Percentiles rank a stretch among this genome's conserved stretches.
These are phyloP conservation scores for Epichloe glyceriae DNA, from an alignment of 2,329 filamentous ascomycete species.

Conservation along the genomic window DNA sequence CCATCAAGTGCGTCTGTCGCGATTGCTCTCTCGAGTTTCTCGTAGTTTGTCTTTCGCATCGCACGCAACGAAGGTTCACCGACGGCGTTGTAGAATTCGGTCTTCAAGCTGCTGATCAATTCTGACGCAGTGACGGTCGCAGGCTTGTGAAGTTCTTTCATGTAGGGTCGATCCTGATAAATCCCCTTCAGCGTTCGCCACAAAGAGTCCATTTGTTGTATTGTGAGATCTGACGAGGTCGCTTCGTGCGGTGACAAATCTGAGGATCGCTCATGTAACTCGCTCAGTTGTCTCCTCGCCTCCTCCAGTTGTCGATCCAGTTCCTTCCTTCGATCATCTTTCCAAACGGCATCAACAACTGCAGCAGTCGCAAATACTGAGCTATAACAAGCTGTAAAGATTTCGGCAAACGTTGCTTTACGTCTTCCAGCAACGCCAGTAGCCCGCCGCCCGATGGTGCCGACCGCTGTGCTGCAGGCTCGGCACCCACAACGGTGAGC, in stretches of 20 bases:
- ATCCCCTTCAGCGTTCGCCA: slow-evolving; percentile 20
- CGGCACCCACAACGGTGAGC: slow-evolving; percentile 51
- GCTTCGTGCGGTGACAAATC: slow-evolving; percentile 5
- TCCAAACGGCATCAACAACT: slow-evolving; percentile 46
- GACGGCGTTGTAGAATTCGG: slow-evolving; percentile 17
- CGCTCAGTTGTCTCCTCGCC: slow-evolving; percentile 33
- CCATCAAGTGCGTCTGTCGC: slow-evolving; percentile 16
- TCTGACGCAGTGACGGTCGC: slow-evolving; percentile 15
- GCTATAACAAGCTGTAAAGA: slow-evolving; percentile 56
- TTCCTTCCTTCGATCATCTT: slow-evolving; percentile 43
- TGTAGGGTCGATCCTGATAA: slow-evolving; percentile 19
- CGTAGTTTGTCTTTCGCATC: slow-evolving; percentile 16
- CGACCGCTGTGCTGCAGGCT: slow-evolving; percentile 40
- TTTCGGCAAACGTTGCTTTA: slow-evolving; percentile 35
- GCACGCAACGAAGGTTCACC: slow-evolving; percentile 10
- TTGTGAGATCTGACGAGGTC: slow-evolving; percentile 9
- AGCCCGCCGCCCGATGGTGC: slow-evolving; percentile 34
- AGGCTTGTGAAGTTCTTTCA: slow-evolving; percentile 23
- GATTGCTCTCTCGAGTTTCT: slow-evolving; percentile 17
- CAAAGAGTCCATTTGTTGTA: slow-evolving; percentile 18
- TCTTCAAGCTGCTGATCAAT: slow-evolving; percentile 15
- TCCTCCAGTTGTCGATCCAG: slow-evolving; percentile 49
- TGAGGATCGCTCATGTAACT: slow-evolving; percentile 21
- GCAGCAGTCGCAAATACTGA: slow-evolving; percentile 53
- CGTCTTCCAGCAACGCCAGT: slow-evolving; percentile 36